Percentiles rank a stretch among this genome's conserved stretches.
phyloP scores from a whole-genome alignment of 257 asterid species.

The Pogostemon cablin region DNA sequence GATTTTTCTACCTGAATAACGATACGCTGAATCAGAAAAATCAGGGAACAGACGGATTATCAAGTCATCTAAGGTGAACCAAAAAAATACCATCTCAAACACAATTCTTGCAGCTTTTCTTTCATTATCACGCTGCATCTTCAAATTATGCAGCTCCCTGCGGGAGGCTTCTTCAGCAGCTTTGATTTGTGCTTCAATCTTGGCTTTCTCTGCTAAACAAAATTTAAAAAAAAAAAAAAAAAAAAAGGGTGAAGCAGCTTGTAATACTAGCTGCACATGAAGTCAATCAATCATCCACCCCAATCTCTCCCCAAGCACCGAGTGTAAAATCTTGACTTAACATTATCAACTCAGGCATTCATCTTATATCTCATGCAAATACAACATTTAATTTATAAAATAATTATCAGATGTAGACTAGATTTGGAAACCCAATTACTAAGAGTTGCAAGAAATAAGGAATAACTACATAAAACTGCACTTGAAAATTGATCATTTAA shows the following conservation, averaged over 20 bases:
- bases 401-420: background rate
- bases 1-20: slow-evolving; percentile 53
- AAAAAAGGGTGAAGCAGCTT: background rate
- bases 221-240: background rate
- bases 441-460: background rate
- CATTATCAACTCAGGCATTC: background rate
- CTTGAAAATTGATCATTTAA: background rate
- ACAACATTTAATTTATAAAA: background rate
- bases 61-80: background rate
- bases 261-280: background rate
- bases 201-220: slow-evolving; percentile 57
- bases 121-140: slow-evolving; percentile 48
- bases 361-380: background rate
- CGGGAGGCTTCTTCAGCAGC: slow-evolving; percentile 58
- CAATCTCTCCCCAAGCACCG: background rate
- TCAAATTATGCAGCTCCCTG: slow-evolving; percentile 42
- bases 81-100: slow-evolving; percentile 48
- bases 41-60: too few relatives aligned
- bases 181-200: slow-evolving; percentile 64
- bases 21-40: background rate
- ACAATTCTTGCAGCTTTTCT: slow-evolving; percentile 71
- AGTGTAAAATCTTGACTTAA: too few relatives aligned
- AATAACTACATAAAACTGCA: background rate
- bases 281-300: background rate
- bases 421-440: background rate